Base-by-base conservation (phyloP, 495 filamentous ascomycete genomes). In the Lepidopterella palustris region DNA sequence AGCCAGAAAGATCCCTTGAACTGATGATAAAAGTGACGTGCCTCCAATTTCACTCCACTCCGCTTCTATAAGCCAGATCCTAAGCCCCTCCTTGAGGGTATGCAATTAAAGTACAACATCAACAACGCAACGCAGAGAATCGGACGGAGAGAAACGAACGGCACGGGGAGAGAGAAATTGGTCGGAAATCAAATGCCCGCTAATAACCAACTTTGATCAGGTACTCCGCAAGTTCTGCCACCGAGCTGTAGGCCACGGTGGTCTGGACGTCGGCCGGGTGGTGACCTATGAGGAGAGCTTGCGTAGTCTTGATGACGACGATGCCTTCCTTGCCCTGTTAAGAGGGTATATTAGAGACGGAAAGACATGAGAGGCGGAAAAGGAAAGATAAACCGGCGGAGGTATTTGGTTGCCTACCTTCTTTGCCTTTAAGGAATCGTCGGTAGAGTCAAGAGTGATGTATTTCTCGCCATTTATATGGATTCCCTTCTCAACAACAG, bases 201-300 rank as follows among this genome's bases (percentile, higher is more conserved):
- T 83, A 92, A 76, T 91, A 92, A 24, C 86, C 85, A 24, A 76
- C 71, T 54, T 79, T 77, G 64, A 85, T 80, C 60, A 92, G 77
- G 72, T 92, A 91, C 65, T 92, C 89, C 40, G 77, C 87, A 60
- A 92, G 77, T 56, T 82, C 73, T 77, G 87, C 86, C 58, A 87
- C 82, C 20, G 80, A 80, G 63, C 74, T 80, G 50, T 82, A 81
- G 50, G 87, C 79, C 68, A 82, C 80, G 59, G 86, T 86, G 25
- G 85, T 85, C 67, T 84, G 78, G 42, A 81, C 74, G 39, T 63
- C 71, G 71, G 95, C 90, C 67, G 78, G 79, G 79, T 96, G 87
- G 78, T 96, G 89, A 65, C 81, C 86, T 72, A 98, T 74, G 69
- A 98, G 83, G 70, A 96, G 81, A 67, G 89, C 87, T 74, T 92